Base-by-base conservation (phyloP, 257 asterid species). In the Salvia rosmarinus region DNA sequence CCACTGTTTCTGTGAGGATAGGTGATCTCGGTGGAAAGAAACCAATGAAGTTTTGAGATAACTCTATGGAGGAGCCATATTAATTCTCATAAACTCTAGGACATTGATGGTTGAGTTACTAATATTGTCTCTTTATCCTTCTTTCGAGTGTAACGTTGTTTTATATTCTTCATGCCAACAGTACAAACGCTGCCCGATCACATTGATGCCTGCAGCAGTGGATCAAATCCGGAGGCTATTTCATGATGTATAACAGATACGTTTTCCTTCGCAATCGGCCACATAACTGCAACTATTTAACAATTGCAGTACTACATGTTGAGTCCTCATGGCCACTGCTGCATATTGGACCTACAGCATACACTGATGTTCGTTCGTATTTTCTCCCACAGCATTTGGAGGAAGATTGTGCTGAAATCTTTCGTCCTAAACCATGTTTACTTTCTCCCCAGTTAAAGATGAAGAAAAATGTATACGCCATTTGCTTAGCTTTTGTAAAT, bases 171-270 rank as follows among this genome's bases (percentile, higher is more conserved):
- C 19, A 28, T 78, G 75, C 47, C 19, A 25, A 61, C 96, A 91
- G 98, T 90, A 94, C 85, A 94, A 94, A 78, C 97, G 95, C 5
- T 94, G 98, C 78, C 97, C 98, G 5, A 89, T 89, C 37, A 94
- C 98, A 9, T 39, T 94, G 78, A 83, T 82, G 86, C 94, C 97
- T 52, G 88, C 98, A 28, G 77, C 91, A 6, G 96, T 94, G 75
- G 97, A 94, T 65, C 96, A 90, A 75, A 91, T 91, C 61, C 83
- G 97, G 83, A 88, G 98, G 89, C 88, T 94, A 49, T 94, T 89
- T 76, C 92, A 90, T 72, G 98, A 94, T 80, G 75, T 89, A 78
- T 93, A 80, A 75, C 54, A 21, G 28, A 19, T 37, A 67, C 68
- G 5, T 9, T n/a, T 2, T 7, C 12, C 25, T 37, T 4, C 65